Conservation (phyloP, 495 filamentous ascomycete species). For the Cetradonia linearis region DNA sequence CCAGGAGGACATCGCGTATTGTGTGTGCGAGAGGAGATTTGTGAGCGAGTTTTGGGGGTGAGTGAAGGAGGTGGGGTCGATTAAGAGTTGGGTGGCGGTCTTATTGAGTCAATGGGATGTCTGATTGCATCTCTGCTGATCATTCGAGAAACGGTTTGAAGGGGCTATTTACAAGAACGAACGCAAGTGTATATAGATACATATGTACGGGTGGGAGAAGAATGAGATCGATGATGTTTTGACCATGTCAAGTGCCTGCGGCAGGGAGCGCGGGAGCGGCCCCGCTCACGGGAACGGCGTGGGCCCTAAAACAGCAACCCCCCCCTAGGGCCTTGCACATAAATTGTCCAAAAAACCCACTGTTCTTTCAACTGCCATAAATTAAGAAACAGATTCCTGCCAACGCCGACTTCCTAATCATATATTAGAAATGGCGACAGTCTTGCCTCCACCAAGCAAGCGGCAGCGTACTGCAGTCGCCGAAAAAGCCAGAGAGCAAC, state of each 20-base stretch:
- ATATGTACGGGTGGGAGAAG: neutral
- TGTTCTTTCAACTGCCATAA: no score
- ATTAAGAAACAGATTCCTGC: no score
- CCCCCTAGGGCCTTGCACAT: no score
- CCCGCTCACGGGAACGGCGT: no score
- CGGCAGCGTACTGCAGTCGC: conserved; percentile 68
- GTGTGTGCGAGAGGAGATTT: neutral
- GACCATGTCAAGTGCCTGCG: neutral
- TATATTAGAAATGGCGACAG: conserved; percentile 66
- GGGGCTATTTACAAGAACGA: neutral
- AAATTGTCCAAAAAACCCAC: no score
- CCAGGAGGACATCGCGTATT: conserved; percentile 13
- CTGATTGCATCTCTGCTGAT: neutral
- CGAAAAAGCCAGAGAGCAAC: conserved; percentile 62
- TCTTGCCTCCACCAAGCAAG: conserved; percentile 83
- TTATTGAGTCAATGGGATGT: neutral
- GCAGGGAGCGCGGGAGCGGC: no score
- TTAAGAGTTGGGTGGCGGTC: neutral
- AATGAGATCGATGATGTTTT: neutral
- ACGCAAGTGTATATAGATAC: neutral
- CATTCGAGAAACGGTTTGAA: neutral
- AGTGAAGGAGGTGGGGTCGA: neutral
- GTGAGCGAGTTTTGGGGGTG: neutral
- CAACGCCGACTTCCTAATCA: no score
- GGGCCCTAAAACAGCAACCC: no score